A percentile compares a stretch with the other conserved stretches of the same genome.
Conservation (phyloP, 306 rosid species). For the Calophaca sinica region DNA sequence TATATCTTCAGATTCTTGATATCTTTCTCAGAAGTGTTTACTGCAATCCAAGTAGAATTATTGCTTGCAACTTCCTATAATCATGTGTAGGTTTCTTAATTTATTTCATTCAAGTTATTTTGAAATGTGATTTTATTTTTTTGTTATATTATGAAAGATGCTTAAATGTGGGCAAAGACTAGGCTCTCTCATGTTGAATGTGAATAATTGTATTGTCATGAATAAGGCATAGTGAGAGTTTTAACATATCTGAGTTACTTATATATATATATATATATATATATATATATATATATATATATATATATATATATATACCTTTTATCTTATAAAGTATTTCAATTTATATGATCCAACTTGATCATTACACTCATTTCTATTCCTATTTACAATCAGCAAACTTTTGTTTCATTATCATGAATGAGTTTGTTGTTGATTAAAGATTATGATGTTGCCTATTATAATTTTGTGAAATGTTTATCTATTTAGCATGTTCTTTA, state of each 20-base stretch:
- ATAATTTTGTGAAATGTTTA: constrained; percentile 1
- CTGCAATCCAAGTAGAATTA: constrained; percentile 40
- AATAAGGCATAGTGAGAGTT: constrained; percentile 6
- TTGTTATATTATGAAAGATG: constrained; percentile 29
- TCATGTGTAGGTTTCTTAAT: constrained; percentile 37
- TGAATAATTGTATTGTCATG: constrained; percentile 33
- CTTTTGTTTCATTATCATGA: constrained; percentile 20
- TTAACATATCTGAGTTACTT: constrained; percentile 3
- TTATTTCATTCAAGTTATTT: constrained; percentile 27
- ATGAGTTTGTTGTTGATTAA: constrained; percentile 17
- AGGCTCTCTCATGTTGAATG: constrained; percentile 13
- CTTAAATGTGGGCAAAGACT: constrained; percentile 18
- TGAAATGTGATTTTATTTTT: constrained; percentile 25
- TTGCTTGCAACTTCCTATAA: constrained; percentile 36
- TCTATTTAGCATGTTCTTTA: constrained; percentile 16
- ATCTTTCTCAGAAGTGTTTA: constrained; percentile 35
- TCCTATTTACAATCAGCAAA: constrained; percentile 3
- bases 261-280: neutral
- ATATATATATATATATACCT: neutral
- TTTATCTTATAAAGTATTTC: neutral
- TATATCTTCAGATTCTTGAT: constrained; percentile 33
- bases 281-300: neutral
- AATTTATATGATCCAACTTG: constrained; percentile 24
- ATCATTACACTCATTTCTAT: constrained; percentile 10
- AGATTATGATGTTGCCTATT: neutral